Evolutionary conservation across 345 rosid species (phyloP).

Genomic region (Theobroma cacao): DNA sequence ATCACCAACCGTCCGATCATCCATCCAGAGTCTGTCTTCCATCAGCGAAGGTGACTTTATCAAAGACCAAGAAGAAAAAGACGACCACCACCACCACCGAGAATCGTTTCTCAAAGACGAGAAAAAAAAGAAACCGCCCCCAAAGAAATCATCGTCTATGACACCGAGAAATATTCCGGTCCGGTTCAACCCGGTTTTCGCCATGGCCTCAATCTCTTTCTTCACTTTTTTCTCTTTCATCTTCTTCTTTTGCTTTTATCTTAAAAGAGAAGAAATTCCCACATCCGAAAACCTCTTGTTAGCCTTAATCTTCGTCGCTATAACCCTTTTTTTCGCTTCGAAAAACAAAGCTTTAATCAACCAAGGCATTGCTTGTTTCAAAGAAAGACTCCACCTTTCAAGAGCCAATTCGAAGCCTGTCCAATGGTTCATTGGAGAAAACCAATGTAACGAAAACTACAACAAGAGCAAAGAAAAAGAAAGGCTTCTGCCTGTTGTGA

Average conservation of each 20-base stretch:
- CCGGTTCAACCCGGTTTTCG: conserved; percentile 53
- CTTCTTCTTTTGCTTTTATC: conserved; percentile 45
- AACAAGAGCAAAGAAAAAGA: conserved; percentile 17
- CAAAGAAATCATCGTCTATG: conserved; percentile 38
- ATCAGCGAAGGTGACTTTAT: conserved; percentile 51
- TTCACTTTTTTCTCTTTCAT: conserved; percentile 45
- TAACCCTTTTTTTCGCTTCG: conserved; percentile 74
- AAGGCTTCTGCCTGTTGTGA: conserved; percentile 24
- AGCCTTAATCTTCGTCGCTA: conserved; percentile 69
- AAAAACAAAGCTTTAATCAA: conserved; percentile 61
- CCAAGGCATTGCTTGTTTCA: conserved; percentile 41
- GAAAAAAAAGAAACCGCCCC: conserved; percentile 30
- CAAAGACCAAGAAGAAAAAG: conserved; percentile 25
- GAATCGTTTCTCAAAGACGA: conserved; percentile 37
- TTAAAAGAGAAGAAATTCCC: conserved; percentile 54
- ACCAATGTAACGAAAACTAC: conserved; percentile 8
- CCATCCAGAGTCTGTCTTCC: conserved; percentile 80
- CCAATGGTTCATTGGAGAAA: conserved; percentile 80
- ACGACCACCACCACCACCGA: conserved; percentile 22
- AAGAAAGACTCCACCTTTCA: conserved; percentile 44
- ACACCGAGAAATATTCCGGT: conserved; percentile 42
- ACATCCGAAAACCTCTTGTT: conserved; percentile 80
- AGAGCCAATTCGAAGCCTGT: conserved; percentile 49
- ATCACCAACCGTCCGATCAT: conserved; percentile 78
- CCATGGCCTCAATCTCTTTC: conserved; percentile 54